Percentiles rank a stretch among this genome's conserved stretches.
Evolutionary conservation across 371 early-diverging fungal species (phyloP).

Genomic region (Lichtheimia hyalospora): DNA sequence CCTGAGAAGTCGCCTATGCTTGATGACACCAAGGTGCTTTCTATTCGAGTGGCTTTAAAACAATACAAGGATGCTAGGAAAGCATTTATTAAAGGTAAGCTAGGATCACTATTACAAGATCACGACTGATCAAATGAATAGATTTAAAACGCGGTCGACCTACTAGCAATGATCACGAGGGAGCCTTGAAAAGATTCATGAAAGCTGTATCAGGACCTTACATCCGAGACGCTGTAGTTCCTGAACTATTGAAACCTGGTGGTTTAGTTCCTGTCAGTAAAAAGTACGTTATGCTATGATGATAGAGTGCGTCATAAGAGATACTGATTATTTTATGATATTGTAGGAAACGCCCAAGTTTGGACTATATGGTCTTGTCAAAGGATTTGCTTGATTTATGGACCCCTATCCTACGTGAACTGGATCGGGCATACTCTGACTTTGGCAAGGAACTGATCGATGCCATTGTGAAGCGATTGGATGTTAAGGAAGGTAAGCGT

Average conservation of each 20-base stretch:
- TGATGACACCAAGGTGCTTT: conserved; percentile 9
- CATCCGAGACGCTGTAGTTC: conserved; percentile 23
- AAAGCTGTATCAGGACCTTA: conserved; percentile 12
- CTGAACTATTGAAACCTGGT: conserved; percentile 40
- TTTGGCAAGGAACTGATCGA: conserved; percentile 31
- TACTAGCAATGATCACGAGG: too few relatives aligned
- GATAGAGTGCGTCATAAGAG: too few relatives aligned
- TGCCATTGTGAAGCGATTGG: conserved; percentile 29
- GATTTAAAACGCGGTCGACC: too few relatives aligned
- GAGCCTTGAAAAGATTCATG: conserved; percentile 10
- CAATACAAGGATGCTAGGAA: neutral
- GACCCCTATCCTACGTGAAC: conserved; percentile 36
- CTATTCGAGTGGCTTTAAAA: conserved; percentile 4
- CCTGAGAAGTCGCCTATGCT: conserved; percentile 6
- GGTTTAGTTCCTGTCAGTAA: conserved; percentile 46
- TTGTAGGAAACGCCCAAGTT: conserved; percentile 35
- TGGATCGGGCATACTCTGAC: conserved; percentile 25
- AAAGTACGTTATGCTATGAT: conserved; percentile 17
- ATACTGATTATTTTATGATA: neutral
- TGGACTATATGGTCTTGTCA: conserved; percentile 29
- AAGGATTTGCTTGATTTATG: conserved; percentile 40
- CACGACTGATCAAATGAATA: too few relatives aligned
- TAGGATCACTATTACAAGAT: neutral
- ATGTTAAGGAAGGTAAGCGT: conserved; percentile 29
- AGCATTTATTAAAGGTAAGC: neutral